Base-by-base conservation (phyloP, 2,329 filamentous ascomycete genomes). In the Fusarium sp. region DNA sequence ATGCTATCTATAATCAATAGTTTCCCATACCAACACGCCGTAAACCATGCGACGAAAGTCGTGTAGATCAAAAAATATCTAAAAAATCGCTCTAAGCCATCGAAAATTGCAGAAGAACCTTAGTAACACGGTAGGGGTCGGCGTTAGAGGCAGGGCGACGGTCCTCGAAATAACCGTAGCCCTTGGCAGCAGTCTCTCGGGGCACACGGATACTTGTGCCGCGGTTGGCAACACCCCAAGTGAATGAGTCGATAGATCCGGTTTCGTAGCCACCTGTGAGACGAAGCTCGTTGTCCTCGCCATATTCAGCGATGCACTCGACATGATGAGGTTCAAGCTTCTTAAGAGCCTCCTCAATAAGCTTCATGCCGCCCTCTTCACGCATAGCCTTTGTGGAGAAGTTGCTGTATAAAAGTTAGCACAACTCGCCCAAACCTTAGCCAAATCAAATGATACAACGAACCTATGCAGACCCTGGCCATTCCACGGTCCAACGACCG, bases 221-320 rank as follows among this genome's bases (percentile, higher is more conserved):
- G 82, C 96, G 94, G 90, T 98, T 95, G 80, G 96, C 96, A 65
- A 98, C 90, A 77, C 96, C 65, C 67, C 90, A 98, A 73, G 89
- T 89, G 88, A 99, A 99, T 79, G 91, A 88, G 78, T 99, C 95
- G 77, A 97, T 97, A 74, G 86, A 88, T 45, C 94, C 94, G 12
- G 96, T 99, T 89, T 99, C 96, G 83, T 97, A 93, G 71, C 88
- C 87, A 74, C 96, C 96, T 52, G 95, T 98, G 74, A 98, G 91
- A 77, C 96, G 94, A 74, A 91, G 88, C 74, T 96, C 93, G 85
- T 99, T 99, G 80, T 94, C 95, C 85, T 97, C 93, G 77, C 96
- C 94, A 79, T 97, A 97, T 72, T 97, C 94, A 72, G 91, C 90
- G 82, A 97, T 97, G 88, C 92, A 94, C 86, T 94, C 91, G 72